These are phyloP conservation scores for Mycosphaerella sp. DNA, from an alignment of 2,329 filamentous ascomycete species.

Conservation along the genomic window DNA sequence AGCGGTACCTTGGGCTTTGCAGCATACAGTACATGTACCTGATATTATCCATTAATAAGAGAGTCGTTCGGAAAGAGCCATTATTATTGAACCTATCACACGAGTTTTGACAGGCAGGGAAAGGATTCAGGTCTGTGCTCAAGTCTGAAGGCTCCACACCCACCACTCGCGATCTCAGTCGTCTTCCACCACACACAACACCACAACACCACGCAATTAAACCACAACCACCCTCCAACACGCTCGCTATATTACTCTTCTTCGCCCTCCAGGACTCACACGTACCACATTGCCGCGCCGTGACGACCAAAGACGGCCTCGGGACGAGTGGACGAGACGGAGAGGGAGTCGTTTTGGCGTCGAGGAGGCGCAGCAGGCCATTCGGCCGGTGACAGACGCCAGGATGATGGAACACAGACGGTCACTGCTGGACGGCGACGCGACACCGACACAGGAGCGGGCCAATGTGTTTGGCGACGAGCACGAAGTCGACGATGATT, in stretches of 20 bases:
- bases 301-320: conserved; percentile 3
- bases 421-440: conserved; percentile 27
- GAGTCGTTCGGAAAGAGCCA: too few species aligned
- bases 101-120: too few species aligned
- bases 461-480: conserved; percentile 46
- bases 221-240: not conserved
- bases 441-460: conserved; percentile 30
- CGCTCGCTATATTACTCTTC: conserved; percentile 6
- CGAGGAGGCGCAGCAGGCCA: conserved; percentile 22
- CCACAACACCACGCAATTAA: not conserved
- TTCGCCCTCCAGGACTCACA: not conserved
- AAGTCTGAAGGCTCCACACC: not conserved
- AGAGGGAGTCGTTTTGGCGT: conserved; percentile 11
- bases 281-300: not conserved
- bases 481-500: conserved; percentile 40
- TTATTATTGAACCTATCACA: too few species aligned
- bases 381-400: conserved; percentile 14
- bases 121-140: too few species aligned
- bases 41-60: too few species aligned
- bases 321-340: not conserved
- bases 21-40: too few species aligned
- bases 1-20: too few species aligned
- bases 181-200: not conserved
- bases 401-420: conserved; percentile 23
- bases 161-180: not conserved